These are phyloP conservation scores for Dioszegia hungarica DNA, from an alignment of 768 basidiomycete species.

Conservation along the genomic window DNA sequence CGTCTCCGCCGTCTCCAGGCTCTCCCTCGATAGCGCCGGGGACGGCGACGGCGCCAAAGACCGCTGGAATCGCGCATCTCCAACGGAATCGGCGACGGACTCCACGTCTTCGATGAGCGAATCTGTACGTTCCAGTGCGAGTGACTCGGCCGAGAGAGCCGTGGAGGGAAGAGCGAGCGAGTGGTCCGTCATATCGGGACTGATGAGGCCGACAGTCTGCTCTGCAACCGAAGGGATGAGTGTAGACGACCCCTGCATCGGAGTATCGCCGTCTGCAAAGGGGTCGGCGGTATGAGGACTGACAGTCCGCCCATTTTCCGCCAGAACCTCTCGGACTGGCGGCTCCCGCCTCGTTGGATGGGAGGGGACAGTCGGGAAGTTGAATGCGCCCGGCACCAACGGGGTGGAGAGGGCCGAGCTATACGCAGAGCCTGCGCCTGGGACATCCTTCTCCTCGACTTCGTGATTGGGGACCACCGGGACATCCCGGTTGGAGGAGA, in stretches of 20 bases:
- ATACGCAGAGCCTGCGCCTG: neutral
- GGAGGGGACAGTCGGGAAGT: neutral
- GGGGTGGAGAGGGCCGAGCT: conserved; percentile 1
- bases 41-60: conserved; percentile 3
- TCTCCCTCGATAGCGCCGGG: too few species aligned
- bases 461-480: too few species aligned
- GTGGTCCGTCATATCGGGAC: neutral
- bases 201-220: too few species aligned
- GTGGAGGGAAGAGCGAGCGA: too few species aligned
- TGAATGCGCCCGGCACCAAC: neutral
- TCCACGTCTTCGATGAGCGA: too few species aligned
- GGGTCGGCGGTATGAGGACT: neutral
- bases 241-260: too few species aligned
- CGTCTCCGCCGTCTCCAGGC: too few species aligned
- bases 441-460: neutral
- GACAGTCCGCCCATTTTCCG: neutral
- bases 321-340: neutral
- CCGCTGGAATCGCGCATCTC: neutral
- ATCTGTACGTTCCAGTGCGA: neutral
- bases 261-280: too few species aligned
- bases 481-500: too few species aligned
- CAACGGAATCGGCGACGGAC: too few species aligned
- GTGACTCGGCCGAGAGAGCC: neutral
- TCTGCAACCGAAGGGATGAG: too few species aligned
- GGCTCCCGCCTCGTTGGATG: neutral